These are phyloP conservation scores for Rhamnella rubrinervis DNA, from an alignment of 331 rosid species.

Conservation along the genomic window DNA sequence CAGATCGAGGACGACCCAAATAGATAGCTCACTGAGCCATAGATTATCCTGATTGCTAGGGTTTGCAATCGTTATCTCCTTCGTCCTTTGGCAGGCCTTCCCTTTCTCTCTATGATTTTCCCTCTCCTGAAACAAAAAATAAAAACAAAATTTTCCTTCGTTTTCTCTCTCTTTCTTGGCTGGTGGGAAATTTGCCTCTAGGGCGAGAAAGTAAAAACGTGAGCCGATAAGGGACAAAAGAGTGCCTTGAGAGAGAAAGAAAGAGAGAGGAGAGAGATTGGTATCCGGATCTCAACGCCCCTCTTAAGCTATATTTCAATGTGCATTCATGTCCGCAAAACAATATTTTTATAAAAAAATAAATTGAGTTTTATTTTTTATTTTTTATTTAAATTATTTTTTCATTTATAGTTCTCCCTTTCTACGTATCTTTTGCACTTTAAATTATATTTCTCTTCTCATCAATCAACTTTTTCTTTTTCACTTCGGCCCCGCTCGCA, in stretches of 20 bases:
- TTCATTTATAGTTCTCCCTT: not conserved
- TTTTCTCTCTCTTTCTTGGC: conserved; percentile 32
- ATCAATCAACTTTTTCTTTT: conserved; percentile 33
- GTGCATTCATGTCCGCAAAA: conserved; percentile 55
- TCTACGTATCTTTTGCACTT: not conserved
- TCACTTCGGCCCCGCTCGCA: conserved; percentile 25
- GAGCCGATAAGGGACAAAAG: conserved; percentile 77
- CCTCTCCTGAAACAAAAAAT: not conserved
- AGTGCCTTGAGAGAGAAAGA: conserved; percentile 46
- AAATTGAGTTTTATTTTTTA: not conserved
- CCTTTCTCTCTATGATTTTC: conserved; percentile 29
- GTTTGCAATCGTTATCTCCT: conserved; percentile 12
- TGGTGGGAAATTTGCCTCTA: conserved; percentile 55
- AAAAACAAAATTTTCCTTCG: not conserved
- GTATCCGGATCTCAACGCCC: conserved; percentile 68
- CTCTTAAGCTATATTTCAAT: conserved; percentile 34
- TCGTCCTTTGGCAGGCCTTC: not conserved
- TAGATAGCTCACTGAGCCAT: not conserved
- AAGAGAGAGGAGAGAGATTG: conserved; percentile 28
- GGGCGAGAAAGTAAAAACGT: conserved; percentile 62
- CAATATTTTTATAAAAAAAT: not conserved
- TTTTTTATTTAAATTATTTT: not conserved
- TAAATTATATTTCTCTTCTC: conserved; percentile 7
- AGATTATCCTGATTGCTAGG: conserved; percentile 11
- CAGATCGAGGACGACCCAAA: conserved; percentile 30